Percentiles rank a stretch among this genome's conserved stretches.
These are phyloP conservation scores for Leccinellum rugosiceps DNA, from an alignment of 768 basidiomycete species.

Conservation along the genomic window DNA sequence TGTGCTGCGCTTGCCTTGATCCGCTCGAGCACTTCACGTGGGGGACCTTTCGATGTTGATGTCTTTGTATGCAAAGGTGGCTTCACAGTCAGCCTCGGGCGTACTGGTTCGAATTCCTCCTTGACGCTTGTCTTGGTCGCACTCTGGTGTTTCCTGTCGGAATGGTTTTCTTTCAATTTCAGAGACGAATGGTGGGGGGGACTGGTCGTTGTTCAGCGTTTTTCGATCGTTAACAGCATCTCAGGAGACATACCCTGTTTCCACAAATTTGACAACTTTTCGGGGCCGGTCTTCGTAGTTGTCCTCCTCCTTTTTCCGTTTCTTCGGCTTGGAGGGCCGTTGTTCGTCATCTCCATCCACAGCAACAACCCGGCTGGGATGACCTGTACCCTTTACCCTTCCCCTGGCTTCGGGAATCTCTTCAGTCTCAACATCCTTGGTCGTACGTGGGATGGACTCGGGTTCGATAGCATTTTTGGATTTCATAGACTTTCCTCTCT, in stretches of 20 bases:
- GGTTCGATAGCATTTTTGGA: not conserved
- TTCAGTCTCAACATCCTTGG: not conserved
- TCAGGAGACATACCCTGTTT: constrained; percentile 12
- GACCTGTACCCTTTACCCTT: not conserved
- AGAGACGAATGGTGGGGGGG: constrained; percentile 19
- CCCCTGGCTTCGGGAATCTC: not conserved
- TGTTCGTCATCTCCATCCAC: not conserved
- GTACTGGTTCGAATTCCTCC: not conserved
- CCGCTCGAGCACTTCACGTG: constrained; percentile 37
- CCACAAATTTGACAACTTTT: constrained; percentile 19
- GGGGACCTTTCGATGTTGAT: constrained; percentile 32
- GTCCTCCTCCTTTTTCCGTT: constrained; percentile 21
- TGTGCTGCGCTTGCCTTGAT: constrained; percentile 32
- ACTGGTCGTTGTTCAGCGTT: not conserved
- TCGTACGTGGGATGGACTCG: not conserved
- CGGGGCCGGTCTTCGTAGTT: constrained; percentile 21
- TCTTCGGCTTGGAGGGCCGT: constrained; percentile 12
- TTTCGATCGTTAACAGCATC: not conserved
- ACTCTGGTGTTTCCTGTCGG: not conserved
- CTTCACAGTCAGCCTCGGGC: not conserved
- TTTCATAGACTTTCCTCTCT: constrained; percentile 16
- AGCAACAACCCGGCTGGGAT: not conserved
- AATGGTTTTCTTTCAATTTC: constrained; percentile 36
- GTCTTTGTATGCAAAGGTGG: constrained; percentile 10
- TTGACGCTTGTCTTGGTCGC: not conserved